Conservation (phyloP, 1,284 basidiomycete genomes). For the Papiliotrema laurentii region DNA sequence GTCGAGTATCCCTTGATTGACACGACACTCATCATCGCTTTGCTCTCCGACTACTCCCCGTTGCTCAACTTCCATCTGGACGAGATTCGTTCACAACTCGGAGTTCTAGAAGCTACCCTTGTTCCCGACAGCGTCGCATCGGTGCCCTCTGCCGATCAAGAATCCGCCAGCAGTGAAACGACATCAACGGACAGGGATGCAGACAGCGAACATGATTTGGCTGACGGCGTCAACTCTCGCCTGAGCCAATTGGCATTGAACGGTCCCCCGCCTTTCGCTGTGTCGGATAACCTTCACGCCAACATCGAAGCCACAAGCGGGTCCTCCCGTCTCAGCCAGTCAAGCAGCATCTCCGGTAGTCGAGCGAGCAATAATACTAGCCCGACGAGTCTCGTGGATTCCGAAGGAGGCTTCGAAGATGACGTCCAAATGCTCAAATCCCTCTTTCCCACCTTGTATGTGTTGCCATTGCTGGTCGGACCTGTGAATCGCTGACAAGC, state of each 20-base stretch:
- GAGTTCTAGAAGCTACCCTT: slow-evolving; percentile 39
- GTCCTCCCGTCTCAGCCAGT: not conserved
- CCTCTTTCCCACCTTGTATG: slow-evolving; percentile 33
- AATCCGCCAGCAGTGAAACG: not conserved
- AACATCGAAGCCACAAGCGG: not conserved
- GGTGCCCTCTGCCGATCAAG: no score
- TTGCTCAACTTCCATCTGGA: slow-evolving; percentile 19
- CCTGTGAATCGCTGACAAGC: slow-evolving; percentile 1
- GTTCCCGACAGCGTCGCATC: slow-evolving; percentile 45
- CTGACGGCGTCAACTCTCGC: not conserved
- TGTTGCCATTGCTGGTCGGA: not conserved
- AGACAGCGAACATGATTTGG: no score
- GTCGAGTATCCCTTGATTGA: slow-evolving; percentile 43
- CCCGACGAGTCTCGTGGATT: slow-evolving; percentile 1
- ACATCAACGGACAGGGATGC: no score
- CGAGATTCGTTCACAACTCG: slow-evolving; percentile 38
- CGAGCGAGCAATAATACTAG: not conserved
- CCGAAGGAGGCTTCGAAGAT: slow-evolving; percentile 5
- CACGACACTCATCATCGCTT: slow-evolving; percentile 32
- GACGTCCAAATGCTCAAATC: slow-evolving; percentile 17
- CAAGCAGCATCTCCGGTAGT: not conserved
- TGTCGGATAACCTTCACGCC: not conserved
- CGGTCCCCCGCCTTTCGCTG: not conserved
- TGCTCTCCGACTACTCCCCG: slow-evolving; percentile 36
- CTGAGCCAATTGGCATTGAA: not conserved